Evolutionary conservation across 2,329 filamentous ascomycete genomes (phyloP).

Genomic region (Aureobasidium sp.): DNA sequence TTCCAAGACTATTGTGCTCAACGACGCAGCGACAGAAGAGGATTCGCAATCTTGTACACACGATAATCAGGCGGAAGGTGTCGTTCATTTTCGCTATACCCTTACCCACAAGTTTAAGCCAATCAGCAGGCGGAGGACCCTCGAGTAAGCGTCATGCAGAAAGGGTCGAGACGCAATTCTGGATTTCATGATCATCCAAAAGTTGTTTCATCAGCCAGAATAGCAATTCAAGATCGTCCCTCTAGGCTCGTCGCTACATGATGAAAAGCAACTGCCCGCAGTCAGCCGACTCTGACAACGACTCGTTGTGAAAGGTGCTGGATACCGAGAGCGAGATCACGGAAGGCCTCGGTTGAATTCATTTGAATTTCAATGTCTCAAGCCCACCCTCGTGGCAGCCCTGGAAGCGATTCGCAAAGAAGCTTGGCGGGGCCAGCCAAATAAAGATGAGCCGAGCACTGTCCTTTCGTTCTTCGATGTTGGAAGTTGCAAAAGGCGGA

Average conservation of each 20-base stretch:
- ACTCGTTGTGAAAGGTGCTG: background rate
- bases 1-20: background rate
- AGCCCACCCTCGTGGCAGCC: constrained; percentile 4
- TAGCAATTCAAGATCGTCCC: background rate
- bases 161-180: background rate
- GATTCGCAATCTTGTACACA: background rate
- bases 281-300: constrained; percentile 7
- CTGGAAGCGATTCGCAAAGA: constrained; percentile 5
- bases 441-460: constrained; percentile 13
- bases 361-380: constrained; percentile 7
- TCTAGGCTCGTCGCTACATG: background rate
- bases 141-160: background rate
- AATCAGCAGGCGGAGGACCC: background rate
- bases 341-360: constrained; percentile 6
- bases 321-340: constrained; percentile 4
- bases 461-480: constrained; percentile 9
- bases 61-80: background rate
- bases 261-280: background rate
- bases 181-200: background rate
- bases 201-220: background rate
- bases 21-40: background rate
- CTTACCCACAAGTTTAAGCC: background rate
- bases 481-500: constrained; percentile 9
- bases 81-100: background rate
- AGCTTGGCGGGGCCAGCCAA: constrained; percentile 10